These are phyloP conservation scores for Pythium rhizo-oryzae DNA, from an alignment of 352 stramenopile species.

Conservation along the genomic window DNA sequence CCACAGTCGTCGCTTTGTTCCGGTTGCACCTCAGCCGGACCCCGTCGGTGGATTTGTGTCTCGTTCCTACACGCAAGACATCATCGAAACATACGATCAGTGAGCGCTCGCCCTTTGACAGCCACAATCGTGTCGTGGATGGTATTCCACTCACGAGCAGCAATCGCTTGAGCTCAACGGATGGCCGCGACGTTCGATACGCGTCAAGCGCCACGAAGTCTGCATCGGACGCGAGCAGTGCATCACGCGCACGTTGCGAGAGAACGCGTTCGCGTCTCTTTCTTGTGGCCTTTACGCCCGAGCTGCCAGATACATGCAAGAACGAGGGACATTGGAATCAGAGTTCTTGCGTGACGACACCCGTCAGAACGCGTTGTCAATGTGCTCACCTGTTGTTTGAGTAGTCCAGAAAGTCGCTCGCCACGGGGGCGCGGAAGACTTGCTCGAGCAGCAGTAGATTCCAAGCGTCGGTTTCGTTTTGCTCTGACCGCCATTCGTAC, in stretches of 20 bases:
- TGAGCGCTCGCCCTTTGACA: background rate
- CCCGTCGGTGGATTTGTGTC: background rate
- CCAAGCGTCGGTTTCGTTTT: background rate
- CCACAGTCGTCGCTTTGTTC: background rate
- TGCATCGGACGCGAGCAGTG: conserved; percentile 1
- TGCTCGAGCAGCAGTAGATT: conserved; percentile 13
- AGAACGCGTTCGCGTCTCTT: background rate
- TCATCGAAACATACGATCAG: background rate
- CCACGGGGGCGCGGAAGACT: conserved; percentile 17
- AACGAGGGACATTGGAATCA: background rate
- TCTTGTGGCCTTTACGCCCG: conserved; percentile 3
- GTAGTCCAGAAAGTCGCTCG: background rate
- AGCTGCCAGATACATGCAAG: background rate
- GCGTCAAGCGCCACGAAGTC: conserved; percentile 2
- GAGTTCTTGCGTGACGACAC: no score
- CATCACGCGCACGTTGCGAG: background rate
- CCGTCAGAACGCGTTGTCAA: no score
- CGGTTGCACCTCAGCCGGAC: background rate
- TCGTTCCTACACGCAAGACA: background rate
- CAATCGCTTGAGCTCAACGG: background rate
- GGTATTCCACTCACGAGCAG: background rate
- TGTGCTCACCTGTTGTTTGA: conserved; percentile 11
- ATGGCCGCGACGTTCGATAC: conserved; percentile 4
- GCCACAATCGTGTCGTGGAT: background rate
- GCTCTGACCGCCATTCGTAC: background rate